Conservation (phyloP, 768 basidiomycete species). For the Obba rivulosa region DNA sequence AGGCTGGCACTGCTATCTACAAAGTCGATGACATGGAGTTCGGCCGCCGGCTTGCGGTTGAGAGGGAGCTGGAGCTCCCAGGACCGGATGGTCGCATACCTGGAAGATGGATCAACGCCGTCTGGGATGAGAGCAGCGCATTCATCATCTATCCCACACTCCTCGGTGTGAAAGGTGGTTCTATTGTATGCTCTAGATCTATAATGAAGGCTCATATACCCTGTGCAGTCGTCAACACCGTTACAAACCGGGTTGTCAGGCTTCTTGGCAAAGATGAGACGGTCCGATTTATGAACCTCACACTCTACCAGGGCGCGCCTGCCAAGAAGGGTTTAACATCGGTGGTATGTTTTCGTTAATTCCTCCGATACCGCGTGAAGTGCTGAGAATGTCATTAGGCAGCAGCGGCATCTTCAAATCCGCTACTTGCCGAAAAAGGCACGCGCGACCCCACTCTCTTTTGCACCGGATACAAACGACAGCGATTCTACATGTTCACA, state of each 20-base stretch:
- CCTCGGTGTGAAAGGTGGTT: constrained; percentile 88
- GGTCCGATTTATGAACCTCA: constrained; percentile 82
- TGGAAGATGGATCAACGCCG: constrained; percentile 78
- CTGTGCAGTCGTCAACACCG: constrained; percentile 79
- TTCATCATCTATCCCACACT: constrained; percentile 93
- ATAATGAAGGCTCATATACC: constrained; percentile 1
- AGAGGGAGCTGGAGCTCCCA: constrained; percentile 84
- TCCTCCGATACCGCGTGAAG: background rate
- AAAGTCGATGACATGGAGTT: constrained; percentile 99
- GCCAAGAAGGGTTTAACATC: constrained; percentile 83
- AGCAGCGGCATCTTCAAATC: constrained; percentile 95
- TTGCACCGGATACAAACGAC: constrained; percentile 89
- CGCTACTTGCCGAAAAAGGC: constrained; percentile 82
- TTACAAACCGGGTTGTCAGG: constrained; percentile 87
- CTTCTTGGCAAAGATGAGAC: constrained; percentile 93
- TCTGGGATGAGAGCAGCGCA: constrained; percentile 98
- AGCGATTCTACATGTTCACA: constrained; percentile 93
- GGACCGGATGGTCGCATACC: constrained; percentile 68
- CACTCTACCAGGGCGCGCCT: constrained; percentile 91
- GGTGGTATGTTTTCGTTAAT: constrained; percentile 43
- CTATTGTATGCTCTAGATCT: background rate
- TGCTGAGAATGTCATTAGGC: constrained; percentile 40
- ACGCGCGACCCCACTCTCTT: constrained; percentile 87
- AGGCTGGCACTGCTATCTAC: constrained; percentile 89
- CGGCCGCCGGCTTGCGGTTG: constrained; percentile 88